Conservation (phyloP, 129 eudicot genomes). For the Helianthus tuberosus region DNA sequence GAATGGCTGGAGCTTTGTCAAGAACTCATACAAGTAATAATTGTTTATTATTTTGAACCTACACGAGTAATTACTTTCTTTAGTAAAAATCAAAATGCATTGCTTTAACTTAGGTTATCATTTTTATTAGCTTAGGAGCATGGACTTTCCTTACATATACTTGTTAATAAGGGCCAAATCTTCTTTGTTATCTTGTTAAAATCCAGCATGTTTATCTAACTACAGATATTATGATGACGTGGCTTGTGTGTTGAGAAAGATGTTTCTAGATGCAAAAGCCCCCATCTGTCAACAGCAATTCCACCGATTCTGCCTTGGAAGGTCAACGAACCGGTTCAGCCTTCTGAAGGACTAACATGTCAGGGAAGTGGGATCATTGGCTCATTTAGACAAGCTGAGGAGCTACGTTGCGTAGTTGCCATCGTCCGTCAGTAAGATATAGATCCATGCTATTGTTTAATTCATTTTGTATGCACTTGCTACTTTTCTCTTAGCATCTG, state of each 20-base stretch:
- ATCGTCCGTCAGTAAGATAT: constrained; percentile 88
- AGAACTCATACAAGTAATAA: constrained; percentile 85
- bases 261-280: constrained; percentile 99
- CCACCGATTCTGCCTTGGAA: constrained; percentile 97
- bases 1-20: constrained; percentile 98
- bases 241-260: constrained; percentile 95
- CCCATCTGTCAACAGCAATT: constrained; percentile 93
- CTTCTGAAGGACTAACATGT: constrained; percentile 90
- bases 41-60: constrained; percentile 8
- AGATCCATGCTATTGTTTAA: constrained; percentile 11
- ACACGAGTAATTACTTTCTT: background rate
- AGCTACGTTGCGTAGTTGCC: constrained; percentile 96
- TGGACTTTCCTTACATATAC: constrained; percentile 10
- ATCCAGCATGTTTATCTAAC: constrained; percentile 18
- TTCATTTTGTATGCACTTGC: constrained; percentile 13
- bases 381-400: constrained; percentile 98
- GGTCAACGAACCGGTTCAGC: constrained; percentile 77
- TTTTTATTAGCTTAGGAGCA: constrained; percentile 10
- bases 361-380: constrained; percentile 98
- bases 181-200: constrained; percentile 12
- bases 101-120: background rate
- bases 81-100: background rate
- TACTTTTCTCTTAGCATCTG: background rate
- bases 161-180: constrained; percentile 1
- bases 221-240: constrained; percentile 96